Conservation (phyloP, 2,329 filamentous ascomycete genomes). For the Hyphodiscus sp. region DNA sequence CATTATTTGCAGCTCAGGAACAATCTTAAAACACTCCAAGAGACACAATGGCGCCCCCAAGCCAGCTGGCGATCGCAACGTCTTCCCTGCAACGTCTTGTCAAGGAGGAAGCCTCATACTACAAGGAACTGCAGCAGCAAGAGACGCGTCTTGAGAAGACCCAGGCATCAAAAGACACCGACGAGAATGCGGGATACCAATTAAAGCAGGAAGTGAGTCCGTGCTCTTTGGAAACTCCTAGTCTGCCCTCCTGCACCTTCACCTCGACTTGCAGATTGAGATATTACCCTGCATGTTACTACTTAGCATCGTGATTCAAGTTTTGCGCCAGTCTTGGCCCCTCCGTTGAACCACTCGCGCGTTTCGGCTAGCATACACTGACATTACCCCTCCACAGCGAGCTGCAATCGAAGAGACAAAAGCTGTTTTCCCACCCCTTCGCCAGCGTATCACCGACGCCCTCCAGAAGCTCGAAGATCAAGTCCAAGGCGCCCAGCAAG, state of each 20-base stretch:
- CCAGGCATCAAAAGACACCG: conserved; percentile 44
- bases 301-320: neutral
- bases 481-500: conserved; percentile 57
- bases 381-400: conserved; percentile 13
- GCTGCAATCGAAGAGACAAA: conserved; percentile 77
- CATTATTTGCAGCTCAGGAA: neutral
- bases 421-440: conserved; percentile 69
- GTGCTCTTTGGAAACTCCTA: too few species aligned
- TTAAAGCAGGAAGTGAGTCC: conserved; percentile 76
- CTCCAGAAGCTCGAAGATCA: conserved; percentile 68
- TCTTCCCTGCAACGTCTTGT: conserved; percentile 75
- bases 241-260: neutral
- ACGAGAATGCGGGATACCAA: conserved; percentile 70
- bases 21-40: neutral
- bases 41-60: conserved; percentile 64
- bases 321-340: neutral
- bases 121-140: conserved; percentile 75
- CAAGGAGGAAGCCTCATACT: conserved; percentile 88
- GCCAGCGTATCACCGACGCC: conserved; percentile 63
- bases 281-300: neutral
- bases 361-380: too few species aligned
- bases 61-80: conserved; percentile 71
- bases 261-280: too few species aligned
- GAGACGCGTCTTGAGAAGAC: conserved; percentile 60
- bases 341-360: too few species aligned